Base-by-base conservation (phyloP, 305 asterid species). In the Ajuga reptans region DNA sequence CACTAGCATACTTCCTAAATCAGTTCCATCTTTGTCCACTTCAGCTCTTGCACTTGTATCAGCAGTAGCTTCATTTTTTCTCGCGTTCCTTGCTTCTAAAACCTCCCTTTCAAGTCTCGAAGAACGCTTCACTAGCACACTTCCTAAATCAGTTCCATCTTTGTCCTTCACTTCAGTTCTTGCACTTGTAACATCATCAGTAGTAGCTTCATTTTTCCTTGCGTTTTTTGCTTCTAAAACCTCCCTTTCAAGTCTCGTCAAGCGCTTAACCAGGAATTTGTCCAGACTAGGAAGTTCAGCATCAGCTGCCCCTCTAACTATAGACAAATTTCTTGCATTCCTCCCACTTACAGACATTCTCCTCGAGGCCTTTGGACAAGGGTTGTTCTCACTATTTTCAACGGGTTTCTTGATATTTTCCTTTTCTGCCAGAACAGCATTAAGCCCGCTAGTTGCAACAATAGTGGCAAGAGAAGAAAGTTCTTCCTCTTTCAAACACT, bases 401-500 rank as follows among this genome's bases (percentile, higher is more conserved):
- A 68, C 3, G 10, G 56, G 62, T 18, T 64, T 69, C 78, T 74
- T 80, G 72, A 21, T 61, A 64, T 69, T 72, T 68, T 69, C 83
- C 4, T 57, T 83, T 80, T 84, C 87, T 52, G 92, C 78, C 68
- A 92, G 73, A 68, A 87, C 95, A 69, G 95, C 98, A 77, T 78
- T 87, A 56, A 92, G 83, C 65, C 98, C 96, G 77, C 90, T 83
- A 6, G 98, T 88, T 9, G 97, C 97, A 21, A 92, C 97, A 71
- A 92, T 84, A 43, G 89, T 90, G 12, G 98, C 96, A 71, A 90
- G 94, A 62, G 98, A 92, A 72, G 90, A 84, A 77, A 92, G 96
- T 72, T 88, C 95, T 9, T 88, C 88, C 77, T 90, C 98, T 72
- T 86, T 85, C 73, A 92, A 84, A 72, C 86, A 66, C 68, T 80